Conservation (phyloP, 177 flowering plant genomes). For the Vitis hybrid region DNA sequence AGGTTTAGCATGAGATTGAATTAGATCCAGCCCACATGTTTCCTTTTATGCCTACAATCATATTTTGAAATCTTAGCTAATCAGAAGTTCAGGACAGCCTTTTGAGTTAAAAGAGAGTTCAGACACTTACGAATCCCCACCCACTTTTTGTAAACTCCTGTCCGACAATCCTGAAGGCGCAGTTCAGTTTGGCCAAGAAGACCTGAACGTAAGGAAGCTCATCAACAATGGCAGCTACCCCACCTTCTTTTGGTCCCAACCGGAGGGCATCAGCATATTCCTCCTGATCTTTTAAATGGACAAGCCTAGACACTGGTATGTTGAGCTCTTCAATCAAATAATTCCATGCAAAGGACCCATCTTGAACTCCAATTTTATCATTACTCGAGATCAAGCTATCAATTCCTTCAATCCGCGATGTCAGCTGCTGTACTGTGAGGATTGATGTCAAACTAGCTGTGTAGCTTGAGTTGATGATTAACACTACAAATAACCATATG, state of each 20-base stretch:
- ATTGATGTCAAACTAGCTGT: constrained; percentile 98
- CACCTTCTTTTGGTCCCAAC: constrained; percentile 67
- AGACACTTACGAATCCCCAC: constrained; percentile 94
- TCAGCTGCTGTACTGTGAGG: constrained; percentile 87
- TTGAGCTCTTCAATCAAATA: constrained; percentile 75
- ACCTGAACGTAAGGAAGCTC: constrained; percentile 88
- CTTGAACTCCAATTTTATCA: constrained; percentile 78
- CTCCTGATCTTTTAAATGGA: constrained; percentile 33
- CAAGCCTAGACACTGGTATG: constrained; percentile 62
- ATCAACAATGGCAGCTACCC: constrained; percentile 96
- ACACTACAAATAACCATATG: constrained; percentile 87
- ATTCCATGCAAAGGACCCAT: constrained; percentile 76
- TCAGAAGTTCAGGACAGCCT: no score
- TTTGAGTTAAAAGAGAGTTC: not conserved
- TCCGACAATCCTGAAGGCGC: constrained; percentile 66
- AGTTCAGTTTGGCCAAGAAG: constrained; percentile 55
- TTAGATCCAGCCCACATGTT: no score
- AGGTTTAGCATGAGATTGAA: no score
- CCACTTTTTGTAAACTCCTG: constrained; percentile 92
- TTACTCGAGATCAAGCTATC: constrained; percentile 65
- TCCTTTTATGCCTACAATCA: no score
- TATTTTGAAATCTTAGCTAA: no score
- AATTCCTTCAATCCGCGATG: constrained; percentile 74
- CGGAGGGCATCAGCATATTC: constrained; percentile 52
- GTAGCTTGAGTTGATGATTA: constrained; percentile 94